Evolutionary conservation across 345 rosid genomes (phyloP).

Genomic region (Clausena lansium): DNA sequence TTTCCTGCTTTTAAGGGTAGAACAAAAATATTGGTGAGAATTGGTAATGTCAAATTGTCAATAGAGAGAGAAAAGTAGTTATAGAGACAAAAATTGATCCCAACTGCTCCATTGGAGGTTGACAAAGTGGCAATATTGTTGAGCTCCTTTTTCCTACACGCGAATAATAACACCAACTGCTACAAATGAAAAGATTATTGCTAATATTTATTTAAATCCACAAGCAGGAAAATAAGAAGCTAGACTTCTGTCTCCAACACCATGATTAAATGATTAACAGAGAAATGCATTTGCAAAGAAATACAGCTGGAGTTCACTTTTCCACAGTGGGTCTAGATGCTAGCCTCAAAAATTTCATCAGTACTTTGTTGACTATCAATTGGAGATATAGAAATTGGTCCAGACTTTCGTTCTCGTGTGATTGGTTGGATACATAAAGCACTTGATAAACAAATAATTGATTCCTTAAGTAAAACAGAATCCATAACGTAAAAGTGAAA

Average conservation of each 20-base stretch:
- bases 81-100: constrained; percentile 25
- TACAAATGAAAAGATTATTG: constrained; percentile 26
- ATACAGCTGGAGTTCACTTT: constrained; percentile 19
- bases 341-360: constrained; percentile 5
- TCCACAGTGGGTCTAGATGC: constrained; percentile 31
- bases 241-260: constrained; percentile 29
- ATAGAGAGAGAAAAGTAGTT: constrained; percentile 24
- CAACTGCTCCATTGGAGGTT: constrained; percentile 53
- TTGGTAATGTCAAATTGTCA: constrained; percentile 8
- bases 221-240: constrained; percentile 12
- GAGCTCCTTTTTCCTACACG: constrained; percentile 50
- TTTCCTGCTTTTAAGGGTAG: background rate
- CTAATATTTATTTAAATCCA: background rate
- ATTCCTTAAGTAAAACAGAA: constrained; percentile 5
- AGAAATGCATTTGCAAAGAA: constrained; percentile 13
- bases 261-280: constrained; percentile 7
- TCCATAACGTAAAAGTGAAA: background rate
- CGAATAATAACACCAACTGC: constrained; percentile 45
- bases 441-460: background rate
- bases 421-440: background rate
- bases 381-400: background rate
- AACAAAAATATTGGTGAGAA: constrained; percentile 10
- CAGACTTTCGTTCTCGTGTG: background rate
- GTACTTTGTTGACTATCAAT: constrained; percentile 17
- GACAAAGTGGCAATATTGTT: constrained; percentile 38